These are phyloP conservation scores for Vitis hybrid DNA, from an alignment of 177 flowering plant genomes.

Conservation along the genomic window DNA sequence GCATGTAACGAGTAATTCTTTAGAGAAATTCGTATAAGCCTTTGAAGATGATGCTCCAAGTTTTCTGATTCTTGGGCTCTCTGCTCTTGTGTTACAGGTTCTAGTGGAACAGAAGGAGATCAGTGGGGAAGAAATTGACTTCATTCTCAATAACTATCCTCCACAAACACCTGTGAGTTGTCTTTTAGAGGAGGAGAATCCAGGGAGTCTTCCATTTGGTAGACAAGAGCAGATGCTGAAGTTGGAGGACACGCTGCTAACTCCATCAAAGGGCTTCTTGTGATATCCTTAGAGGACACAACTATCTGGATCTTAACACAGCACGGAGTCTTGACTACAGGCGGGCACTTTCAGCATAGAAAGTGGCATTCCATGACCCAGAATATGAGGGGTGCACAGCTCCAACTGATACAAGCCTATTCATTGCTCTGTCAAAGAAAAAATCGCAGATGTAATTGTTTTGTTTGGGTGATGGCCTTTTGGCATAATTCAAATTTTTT, in stretches of 20 bases:
- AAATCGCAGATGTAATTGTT: too few relatives aligned
- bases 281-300: too few relatives aligned
- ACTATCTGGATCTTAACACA: too few relatives aligned
- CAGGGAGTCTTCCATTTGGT: constrained; percentile 65
- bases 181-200: constrained; percentile 77
- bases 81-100: constrained; percentile 48
- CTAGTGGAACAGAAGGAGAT: constrained; percentile 74
- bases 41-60: background rate
- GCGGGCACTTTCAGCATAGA: too few relatives aligned
- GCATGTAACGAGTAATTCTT: background rate
- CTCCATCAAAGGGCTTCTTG: constrained; percentile 25
- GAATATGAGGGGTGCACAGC: too few relatives aligned
- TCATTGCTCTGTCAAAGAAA: too few relatives aligned
- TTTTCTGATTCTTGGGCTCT: background rate
- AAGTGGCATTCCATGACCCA: too few relatives aligned
- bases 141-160: constrained; percentile 71
- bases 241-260: constrained; percentile 35
- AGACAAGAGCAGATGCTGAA: constrained; percentile 30
- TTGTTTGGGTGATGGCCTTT: too few relatives aligned
- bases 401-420: too few relatives aligned
- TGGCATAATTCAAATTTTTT: too few relatives aligned
- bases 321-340: too few relatives aligned
- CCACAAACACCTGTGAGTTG: constrained; percentile 62
- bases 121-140: constrained; percentile 76
- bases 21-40: background rate